Evolutionary conservation across 2,329 filamentous ascomycete species (phyloP), one percentile per base, ranked within the genome.

Genomic region (Aspergillus flavus): DNA sequence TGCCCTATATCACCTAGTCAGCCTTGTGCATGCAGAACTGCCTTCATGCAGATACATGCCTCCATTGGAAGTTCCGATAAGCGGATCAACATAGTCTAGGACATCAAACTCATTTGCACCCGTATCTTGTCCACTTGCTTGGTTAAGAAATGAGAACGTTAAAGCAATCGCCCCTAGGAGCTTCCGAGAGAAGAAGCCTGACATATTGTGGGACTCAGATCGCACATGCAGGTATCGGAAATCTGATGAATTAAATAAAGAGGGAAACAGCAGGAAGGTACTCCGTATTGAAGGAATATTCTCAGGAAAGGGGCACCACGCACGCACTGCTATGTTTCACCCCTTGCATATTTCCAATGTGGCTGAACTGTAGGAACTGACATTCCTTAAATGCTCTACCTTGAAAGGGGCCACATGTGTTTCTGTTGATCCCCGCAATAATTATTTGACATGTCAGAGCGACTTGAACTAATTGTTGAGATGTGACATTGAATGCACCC

Each of bases 1-100:
- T 87, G 85, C 46, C 85, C 85, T 75, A 19, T 7, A 11, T 19
- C 39, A 14, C 19, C 41, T 43, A n/a, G 43, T 59, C 7, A 59
- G 32, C 6, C 21, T 16, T 19, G 28, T 2, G 12, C 21, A 41
- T 48, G 3, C 11, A 36, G 5, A n/a, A 14, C 7, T 26, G n/a
- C 28, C n/a, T 2, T 30, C 14, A 26, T 16, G 19, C 48, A 26
- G 6, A 50, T 50, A 48, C 48, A 32, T 63, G 77, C 76, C 77
- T 72, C 84, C 85, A 72, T 84, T 83, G 4, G 77, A 80, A 19
- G 84, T 85, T 32, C 85, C 85, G 63, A 87, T 86, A 6, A 87
- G 76, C 10, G 84, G 85, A 70, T 87, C 75, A 28, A 83, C 72
- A 68, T 78, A 80, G 48, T 79, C 68, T 34, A 83, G 70, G 6